Evolutionary conservation across 305 asterid genomes (phyloP).

Genomic region (Euphrasia arctica): DNA sequence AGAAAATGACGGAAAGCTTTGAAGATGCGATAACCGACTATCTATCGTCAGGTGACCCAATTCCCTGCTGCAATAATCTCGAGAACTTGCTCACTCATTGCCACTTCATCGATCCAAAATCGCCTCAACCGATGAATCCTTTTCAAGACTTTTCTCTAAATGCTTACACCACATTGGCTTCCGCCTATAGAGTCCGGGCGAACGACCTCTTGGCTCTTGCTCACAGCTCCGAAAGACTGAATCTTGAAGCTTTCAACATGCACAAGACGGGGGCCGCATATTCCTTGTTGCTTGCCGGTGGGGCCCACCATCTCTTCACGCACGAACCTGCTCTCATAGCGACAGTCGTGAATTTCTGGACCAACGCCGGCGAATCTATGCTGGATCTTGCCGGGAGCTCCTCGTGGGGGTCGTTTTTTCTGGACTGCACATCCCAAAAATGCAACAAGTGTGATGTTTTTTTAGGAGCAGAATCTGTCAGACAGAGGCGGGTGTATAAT

Average conservation of each 20-base stretch:
- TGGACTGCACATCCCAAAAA: background rate
- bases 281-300: slow-evolving; percentile 61
- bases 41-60: slow-evolving; percentile 39
- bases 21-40: slow-evolving; percentile 45
- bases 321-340: slow-evolving; percentile 53
- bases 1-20: slow-evolving; percentile 33
- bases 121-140: slow-evolving; percentile 28
- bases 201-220: slow-evolving; percentile 37
- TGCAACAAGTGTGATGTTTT: slow-evolving; percentile 29
- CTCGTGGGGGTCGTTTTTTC: slow-evolving; percentile 21
- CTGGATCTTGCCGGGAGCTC: slow-evolving; percentile 37
- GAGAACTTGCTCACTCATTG: slow-evolving; percentile 52
- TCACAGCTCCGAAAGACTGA: slow-evolving; percentile 21
- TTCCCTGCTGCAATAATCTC: slow-evolving; percentile 53
- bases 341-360: slow-evolving; percentile 47
- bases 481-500: slow-evolving; percentile 27
- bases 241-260: slow-evolving; percentile 36
- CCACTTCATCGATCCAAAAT: slow-evolving; percentile 18
- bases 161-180: slow-evolving; percentile 58
- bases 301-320: slow-evolving; percentile 47
- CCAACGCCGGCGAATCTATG: slow-evolving; percentile 59
- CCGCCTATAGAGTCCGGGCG: slow-evolving; percentile 49
- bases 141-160: slow-evolving; percentile 47
- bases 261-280: slow-evolving; percentile 57
- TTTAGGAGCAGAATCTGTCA: background rate